Evolutionary conservation across 2,329 filamentous ascomycete species (phyloP).

Genomic region (Pseudopithomyces chartarum): DNA sequence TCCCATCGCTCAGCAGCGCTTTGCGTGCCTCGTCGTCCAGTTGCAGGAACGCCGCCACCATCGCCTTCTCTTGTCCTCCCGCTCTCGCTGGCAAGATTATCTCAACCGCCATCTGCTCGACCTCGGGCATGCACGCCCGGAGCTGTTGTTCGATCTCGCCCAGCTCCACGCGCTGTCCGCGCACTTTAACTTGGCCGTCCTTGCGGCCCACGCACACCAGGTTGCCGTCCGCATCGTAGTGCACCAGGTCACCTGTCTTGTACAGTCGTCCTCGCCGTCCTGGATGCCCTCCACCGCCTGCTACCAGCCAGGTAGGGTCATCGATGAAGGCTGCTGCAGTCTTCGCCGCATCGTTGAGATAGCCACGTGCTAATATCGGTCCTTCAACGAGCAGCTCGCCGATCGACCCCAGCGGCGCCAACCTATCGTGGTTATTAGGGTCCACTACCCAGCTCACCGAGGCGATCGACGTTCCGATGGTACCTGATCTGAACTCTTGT

Average conservation of each 20-base stretch:
- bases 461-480: conserved; percentile 37
- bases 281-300: too few relatives aligned
- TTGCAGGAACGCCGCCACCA: neutral
- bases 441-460: conserved; percentile 55
- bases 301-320: neutral
- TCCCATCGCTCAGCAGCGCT: too few relatives aligned
- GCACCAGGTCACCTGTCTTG: conserved; percentile 18
- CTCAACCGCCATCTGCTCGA: neutral
- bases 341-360: conserved; percentile 27
- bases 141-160: conserved; percentile 44
- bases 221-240: conserved; percentile 7
- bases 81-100: neutral
- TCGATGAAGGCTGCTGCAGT: conserved; percentile 28
- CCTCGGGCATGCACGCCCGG: neutral
- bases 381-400: conserved; percentile 63
- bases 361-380: conserved; percentile 44
- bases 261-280: conserved; percentile 25
- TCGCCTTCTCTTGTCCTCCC: neutral
- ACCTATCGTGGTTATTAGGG: conserved; percentile 2
- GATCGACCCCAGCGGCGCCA: conserved; percentile 17
- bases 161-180: conserved; percentile 51
- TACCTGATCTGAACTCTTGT: neutral
- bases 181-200: conserved; percentile 20
- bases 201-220: conserved; percentile 15
- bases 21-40: too few relatives aligned